Evolutionary conservation across 495 filamentous ascomycete species (phyloP).

Genomic region (Hypoxylon cercidicola): DNA sequence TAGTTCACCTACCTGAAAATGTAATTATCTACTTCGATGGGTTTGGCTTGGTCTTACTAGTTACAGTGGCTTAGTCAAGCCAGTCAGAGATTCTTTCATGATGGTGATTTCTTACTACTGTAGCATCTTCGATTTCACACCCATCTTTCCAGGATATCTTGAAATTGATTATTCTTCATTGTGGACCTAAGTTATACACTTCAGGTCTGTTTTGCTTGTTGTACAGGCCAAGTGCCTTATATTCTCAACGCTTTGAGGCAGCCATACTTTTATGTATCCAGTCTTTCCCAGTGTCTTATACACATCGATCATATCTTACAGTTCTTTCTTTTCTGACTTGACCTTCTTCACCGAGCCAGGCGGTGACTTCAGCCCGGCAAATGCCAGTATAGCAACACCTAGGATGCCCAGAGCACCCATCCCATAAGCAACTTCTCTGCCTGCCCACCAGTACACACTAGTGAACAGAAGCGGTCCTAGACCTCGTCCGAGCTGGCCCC

Average conservation of each 20-base stretch:
- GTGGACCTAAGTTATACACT: no score
- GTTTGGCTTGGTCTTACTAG: no score
- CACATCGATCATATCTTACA: constrained; percentile 38
- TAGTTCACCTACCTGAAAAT: no score
- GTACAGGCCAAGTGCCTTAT: neutral
- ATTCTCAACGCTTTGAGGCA: neutral
- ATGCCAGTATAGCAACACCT: constrained; percentile 74
- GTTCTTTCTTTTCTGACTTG: constrained; percentile 49
- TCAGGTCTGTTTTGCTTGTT: neutral
- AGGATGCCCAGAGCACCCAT: constrained; percentile 83
- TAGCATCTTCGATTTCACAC: no score
- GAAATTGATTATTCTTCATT: no score
- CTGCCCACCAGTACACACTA: constrained; percentile 99
- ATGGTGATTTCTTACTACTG: no score
- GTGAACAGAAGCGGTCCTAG: constrained; percentile 91
- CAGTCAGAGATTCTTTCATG: no score
- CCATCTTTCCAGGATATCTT: no score
- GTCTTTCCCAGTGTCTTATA: neutral
- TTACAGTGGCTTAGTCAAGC: no score
- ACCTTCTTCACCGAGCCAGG: constrained; percentile 47
- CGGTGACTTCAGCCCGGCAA: constrained; percentile 70
- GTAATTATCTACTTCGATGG: no score
- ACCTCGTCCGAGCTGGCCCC: constrained; percentile 86
- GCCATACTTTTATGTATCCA: neutral
- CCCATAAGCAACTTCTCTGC: constrained; percentile 83